Evolutionary conservation across 139 green algal species (phyloP).

Genomic region (Chlorella sp.): DNA sequence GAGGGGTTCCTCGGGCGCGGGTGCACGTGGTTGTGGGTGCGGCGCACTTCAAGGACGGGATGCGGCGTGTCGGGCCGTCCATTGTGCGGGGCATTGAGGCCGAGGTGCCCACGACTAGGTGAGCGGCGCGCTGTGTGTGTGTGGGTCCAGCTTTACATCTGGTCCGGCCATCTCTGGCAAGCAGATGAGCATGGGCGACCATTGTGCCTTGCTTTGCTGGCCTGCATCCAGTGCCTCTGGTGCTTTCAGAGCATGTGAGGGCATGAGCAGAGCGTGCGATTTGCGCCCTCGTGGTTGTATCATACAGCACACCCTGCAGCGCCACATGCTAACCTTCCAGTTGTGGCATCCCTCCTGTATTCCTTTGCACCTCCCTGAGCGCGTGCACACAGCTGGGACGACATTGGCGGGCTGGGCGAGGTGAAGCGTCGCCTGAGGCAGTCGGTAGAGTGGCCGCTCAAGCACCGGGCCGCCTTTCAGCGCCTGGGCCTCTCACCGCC

Average conservation of each 20-base stretch:
- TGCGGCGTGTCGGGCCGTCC: slow-evolving; percentile 54
- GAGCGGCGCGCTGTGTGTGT: neutral
- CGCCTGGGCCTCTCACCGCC: slow-evolving; percentile 63
- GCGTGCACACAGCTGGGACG: slow-evolving; percentile 70
- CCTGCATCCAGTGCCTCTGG: too few species aligned
- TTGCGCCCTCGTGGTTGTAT: too few species aligned
- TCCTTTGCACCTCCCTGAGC: too few species aligned
- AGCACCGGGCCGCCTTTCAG: slow-evolving; percentile 56
- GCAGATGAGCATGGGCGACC: too few species aligned
- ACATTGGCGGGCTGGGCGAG: slow-evolving; percentile 69
- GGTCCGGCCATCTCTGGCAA: too few species aligned
- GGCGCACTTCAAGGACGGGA: slow-evolving; percentile 46
- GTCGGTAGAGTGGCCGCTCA: slow-evolving; percentile 78
- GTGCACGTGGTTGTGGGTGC: slow-evolving; percentile 13
- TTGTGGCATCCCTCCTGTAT: too few species aligned
- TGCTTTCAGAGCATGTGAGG: too few species aligned
- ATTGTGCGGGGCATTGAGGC: slow-evolving; percentile 47
- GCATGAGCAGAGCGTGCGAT: too few species aligned
- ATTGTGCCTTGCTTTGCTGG: too few species aligned
- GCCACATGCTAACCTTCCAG: too few species aligned
- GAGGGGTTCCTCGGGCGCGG: too few species aligned
- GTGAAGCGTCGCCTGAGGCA: slow-evolving; percentile 74
- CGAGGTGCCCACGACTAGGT: slow-evolving; percentile 30
- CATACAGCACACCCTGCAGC: too few species aligned
- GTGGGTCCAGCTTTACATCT: neutral